These are phyloP conservation scores for Tylopilus subfusipes DNA, from an alignment of 768 basidiomycete genomes.

Conservation along the genomic window DNA sequence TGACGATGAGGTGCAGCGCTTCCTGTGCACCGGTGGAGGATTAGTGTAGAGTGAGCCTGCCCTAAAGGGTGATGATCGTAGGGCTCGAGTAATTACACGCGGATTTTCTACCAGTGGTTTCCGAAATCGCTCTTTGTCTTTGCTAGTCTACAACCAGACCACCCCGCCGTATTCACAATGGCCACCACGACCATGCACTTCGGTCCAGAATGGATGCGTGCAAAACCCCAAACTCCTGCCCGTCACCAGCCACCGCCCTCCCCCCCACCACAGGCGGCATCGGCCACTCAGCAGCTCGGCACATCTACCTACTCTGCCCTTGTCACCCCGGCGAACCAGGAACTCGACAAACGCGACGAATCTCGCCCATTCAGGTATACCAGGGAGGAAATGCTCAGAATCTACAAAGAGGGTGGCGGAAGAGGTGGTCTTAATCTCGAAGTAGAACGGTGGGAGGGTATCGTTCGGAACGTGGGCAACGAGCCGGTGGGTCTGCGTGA, in stretches of 20 bases:
- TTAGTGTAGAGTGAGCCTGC: conserved; percentile 41
- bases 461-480: conserved; percentile 69
- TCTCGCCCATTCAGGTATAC: conserved; percentile 82
- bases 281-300: conserved; percentile 48
- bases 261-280: conserved; percentile 47
- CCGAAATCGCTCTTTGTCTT: conserved; percentile 14
- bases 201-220: conserved; percentile 91
- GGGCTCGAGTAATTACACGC: conserved; percentile 17
- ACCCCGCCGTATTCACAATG: conserved; percentile 30
- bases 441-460: conserved; percentile 87
- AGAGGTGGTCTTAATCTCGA: conserved; percentile 75
- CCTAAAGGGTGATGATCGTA: conserved; percentile 25
- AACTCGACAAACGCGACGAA: conserved; percentile 57
- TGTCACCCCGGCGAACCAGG: conserved; percentile 42
- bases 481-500: conserved; percentile 79
- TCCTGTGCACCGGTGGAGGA: conserved; percentile 69
- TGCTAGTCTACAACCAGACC: not conserved
- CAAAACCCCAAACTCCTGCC: conserved; percentile 58
- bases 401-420: conserved; percentile 77
- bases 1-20: conserved; percentile 43
- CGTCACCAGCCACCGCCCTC: conserved; percentile 57
- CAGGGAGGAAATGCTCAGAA: conserved; percentile 78
- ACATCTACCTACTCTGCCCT: conserved; percentile 70
- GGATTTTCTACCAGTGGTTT: conserved; percentile 27
- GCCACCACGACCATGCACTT: conserved; percentile 77